Base-by-base conservation (phyloP, 176 grass and related monocot genomes). In the Oryza nivara region DNA sequence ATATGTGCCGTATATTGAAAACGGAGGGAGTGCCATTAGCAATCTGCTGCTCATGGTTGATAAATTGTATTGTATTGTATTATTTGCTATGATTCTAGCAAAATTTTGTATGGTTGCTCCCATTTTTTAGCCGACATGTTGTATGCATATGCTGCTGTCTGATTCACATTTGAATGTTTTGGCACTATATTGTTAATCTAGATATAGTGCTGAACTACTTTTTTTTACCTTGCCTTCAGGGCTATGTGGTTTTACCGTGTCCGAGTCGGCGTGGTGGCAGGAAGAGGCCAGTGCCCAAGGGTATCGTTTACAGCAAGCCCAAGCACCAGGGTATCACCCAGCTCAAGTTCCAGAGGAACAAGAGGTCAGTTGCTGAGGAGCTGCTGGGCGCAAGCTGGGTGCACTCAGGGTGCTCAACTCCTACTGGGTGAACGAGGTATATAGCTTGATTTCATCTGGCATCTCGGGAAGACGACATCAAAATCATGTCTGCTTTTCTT, bases 291-390 rank as follows among this genome's bases (percentile, higher is more conserved):
- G 90, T 92, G 60, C 75, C 86, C 66, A 92, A 92, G 86, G 90
- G 90, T 92, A 92, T 92, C 76, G 91, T 97, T 20, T 97, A 97
- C 70, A 89, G 94, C 58, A 97, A 97, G 75, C 94, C 94, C 41
- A 97, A 97, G 82, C 90, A 97, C 79, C 94, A 97, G 87, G 94
- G 94, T 92, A 82, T 97, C n/a, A 97, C 87, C 36, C 94, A 97
- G 56, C 89, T 97, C 38, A 94, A 97, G 84, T 97, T 97, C 94
- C 94, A 97, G 81, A 92, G 91, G 76, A 97, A 97, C 91, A 97
- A 97, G 79, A 85, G 94, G 51, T 97, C 94, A 60, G 94, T 97
- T 82, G 94, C 94, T 82, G 94, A 97, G 85, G 94, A 97, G 94
- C 28, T 28, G 82, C 56, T 97, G 61, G 94, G 94, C 49, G 91